A percentile compares a stretch with the other conserved stretches of the same genome.
These are phyloP conservation scores for Oryza meyeriana DNA, from an alignment of 176 grass and related monocot species.

Conservation along the genomic window DNA sequence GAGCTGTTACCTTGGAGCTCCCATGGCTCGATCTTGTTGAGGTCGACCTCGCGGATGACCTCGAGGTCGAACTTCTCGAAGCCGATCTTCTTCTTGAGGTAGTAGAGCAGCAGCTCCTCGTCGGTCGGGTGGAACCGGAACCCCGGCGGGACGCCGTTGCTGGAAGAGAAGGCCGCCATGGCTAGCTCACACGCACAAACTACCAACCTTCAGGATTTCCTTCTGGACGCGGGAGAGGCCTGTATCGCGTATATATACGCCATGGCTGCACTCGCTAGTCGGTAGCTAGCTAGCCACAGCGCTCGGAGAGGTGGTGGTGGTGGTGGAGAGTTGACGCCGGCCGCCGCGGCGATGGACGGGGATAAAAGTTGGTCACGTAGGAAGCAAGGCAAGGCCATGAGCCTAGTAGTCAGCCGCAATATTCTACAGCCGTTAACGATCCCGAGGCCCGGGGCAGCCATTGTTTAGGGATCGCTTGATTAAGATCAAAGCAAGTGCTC, in stretches of 20 bases:
- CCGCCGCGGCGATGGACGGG: constrained; percentile 77
- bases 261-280: background rate
- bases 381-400: constrained; percentile 62
- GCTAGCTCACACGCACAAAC: background rate
- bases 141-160: constrained; percentile 91
- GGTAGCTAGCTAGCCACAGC: background rate
- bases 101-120: constrained; percentile 95
- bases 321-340: constrained; percentile 78
- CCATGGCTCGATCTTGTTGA: constrained; percentile 99
- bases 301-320: background rate
- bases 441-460: constrained; percentile 53
- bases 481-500: constrained; percentile 51
- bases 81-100: constrained; percentile 89
- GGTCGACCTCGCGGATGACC: constrained; percentile 92
- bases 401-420: constrained; percentile 39
- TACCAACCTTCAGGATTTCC: background rate
- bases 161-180: constrained; percentile 67
- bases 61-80: constrained; percentile 98
- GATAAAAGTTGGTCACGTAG: constrained; percentile 78
- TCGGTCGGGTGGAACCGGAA: constrained; percentile 98
- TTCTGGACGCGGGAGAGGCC: constrained; percentile 50
- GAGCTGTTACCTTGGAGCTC: constrained; percentile 93
- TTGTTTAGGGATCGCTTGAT: constrained; percentile 61
- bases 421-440: constrained; percentile 80
- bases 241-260: constrained; percentile 41